Percentiles rank a stretch among this genome's conserved stretches.
These are phyloP conservation scores for Lentinula raphanica DNA, from an alignment of 768 basidiomycete species.

Conservation along the genomic window DNA sequence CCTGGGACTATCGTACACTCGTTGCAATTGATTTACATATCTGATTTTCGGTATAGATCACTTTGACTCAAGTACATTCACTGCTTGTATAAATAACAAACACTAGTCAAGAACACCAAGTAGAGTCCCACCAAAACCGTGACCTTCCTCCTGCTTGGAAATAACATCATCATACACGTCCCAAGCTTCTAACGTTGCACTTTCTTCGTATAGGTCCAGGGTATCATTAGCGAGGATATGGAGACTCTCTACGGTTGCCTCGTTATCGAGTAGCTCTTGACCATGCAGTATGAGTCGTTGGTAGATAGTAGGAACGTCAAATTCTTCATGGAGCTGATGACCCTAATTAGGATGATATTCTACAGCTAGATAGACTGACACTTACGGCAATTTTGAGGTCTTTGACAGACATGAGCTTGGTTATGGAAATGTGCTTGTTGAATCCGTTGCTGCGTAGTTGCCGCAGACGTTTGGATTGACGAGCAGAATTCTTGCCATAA, in stretches of 20 bases:
- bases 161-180: conserved; percentile 41
- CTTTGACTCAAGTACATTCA: neutral
- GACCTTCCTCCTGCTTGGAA: conserved; percentile 52
- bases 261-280: conserved; percentile 60
- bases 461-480: conserved; percentile 71
- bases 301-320: conserved; percentile 69
- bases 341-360: conserved; percentile 2
- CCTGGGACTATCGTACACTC: conserved; percentile 19
- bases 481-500: conserved; percentile 35
- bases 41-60: conserved; percentile 6
- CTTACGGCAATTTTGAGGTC: conserved; percentile 73
- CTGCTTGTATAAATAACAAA: conserved; percentile 8
- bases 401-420: conserved; percentile 66
- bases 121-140: conserved; percentile 71
- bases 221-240: conserved; percentile 51
- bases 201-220: conserved; percentile 60
- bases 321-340: conserved; percentile 52
- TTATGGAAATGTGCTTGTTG: conserved; percentile 47
- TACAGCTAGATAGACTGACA: conserved; percentile 7
- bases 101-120: conserved; percentile 35
- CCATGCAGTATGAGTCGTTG: conserved; percentile 65
- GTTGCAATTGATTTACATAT: conserved; percentile 9
- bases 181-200: conserved; percentile 53
- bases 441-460: conserved; percentile 48
- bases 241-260: conserved; percentile 50